Percentiles rank a stretch among this genome's conserved stretches.
Evolutionary conservation across 2,329 filamentous ascomycete genomes (phyloP).

Genomic region (Cordyceps cateniannulata): DNA sequence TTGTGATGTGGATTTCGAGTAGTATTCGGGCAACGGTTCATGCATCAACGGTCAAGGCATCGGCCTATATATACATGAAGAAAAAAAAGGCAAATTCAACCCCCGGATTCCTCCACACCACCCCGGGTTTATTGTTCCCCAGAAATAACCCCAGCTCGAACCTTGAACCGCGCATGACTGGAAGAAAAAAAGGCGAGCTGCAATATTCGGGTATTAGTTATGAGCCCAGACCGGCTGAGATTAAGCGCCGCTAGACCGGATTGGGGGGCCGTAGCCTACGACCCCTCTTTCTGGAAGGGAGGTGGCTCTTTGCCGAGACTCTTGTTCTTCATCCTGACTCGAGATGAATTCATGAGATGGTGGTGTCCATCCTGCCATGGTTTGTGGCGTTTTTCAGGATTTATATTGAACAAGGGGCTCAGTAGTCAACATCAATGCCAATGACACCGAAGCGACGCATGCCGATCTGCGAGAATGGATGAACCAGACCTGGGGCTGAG

Average conservation of each 20-base stretch:
- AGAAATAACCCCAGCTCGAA: conserved; percentile 3
- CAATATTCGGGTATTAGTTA: not conserved
- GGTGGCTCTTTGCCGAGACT: not conserved
- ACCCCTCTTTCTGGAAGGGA: conserved; percentile 7
- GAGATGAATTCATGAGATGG: not conserved
- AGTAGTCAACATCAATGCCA: not conserved
- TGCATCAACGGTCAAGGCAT: conserved; percentile 10
- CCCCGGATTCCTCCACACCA: conserved; percentile 11
- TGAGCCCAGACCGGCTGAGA: not conserved
- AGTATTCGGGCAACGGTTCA: not conserved
- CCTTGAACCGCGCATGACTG: conserved; percentile 7
- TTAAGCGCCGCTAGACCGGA: conserved; percentile 7
- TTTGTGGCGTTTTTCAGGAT: not conserved
- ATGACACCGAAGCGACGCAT: not conserved
- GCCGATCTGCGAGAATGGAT: not conserved
- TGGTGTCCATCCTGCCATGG: not conserved
- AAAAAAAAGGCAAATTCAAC: not conserved
- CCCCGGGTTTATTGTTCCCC: conserved; percentile 7
- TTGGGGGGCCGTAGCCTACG: conserved; percentile 14
- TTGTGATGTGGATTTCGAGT: not conserved
- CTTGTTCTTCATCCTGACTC: conserved; percentile 7
- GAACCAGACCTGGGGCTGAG: not conserved
- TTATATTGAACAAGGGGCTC: not conserved
- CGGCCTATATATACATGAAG: conserved; percentile 1
- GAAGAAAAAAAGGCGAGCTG: not conserved